Base-by-base conservation (phyloP, 2,329 filamentous ascomycete genomes). In the Ampelomyces quisqualis region DNA sequence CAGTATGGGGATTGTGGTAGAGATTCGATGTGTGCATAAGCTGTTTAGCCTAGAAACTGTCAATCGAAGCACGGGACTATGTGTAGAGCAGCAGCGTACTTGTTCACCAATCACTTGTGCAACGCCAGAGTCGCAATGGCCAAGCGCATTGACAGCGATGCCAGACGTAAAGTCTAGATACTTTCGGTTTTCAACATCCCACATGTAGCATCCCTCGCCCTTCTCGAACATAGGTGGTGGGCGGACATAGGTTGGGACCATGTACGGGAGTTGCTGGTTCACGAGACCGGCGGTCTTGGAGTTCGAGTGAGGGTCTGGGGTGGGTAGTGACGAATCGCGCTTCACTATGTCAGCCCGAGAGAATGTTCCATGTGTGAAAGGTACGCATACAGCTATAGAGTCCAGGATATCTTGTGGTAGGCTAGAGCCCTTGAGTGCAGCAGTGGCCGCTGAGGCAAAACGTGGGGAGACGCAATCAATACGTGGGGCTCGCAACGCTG, bases 1-100 rank as follows among this genome's bases (percentile, higher is more conserved):
- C 91, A 1, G 88, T 96, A 88, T 93, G 96, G 2, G 86, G 85
- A 71, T 97, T 98, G 72, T 96, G 87, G 78, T 97, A 98, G 14
- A 98, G 80, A 69, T 98, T 98, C 8, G 90, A 96, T 32, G 88
- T 86, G 70, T 98, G 93, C 41, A 96, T 79, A 34, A 98, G 80
- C 6, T 84, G 90, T 60, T 85, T 70, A 8, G 73, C 68, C 64
- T 76, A 53, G 20, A 31, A 5, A n/a, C 13, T 4, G 44, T 65
- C 22, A 63, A 51, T 27, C 17, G 10, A 15, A 24, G 22, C 15
- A 27, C 4, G 38, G 3, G 15, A 14, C 13, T 22, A 18, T 40
- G 19, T 14, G 11, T 7, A 13, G 8, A 10, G 13, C 31, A 33
- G 22, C n/a, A n/a, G 35, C 60, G 44, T 65, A 85, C 85, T 78